Evolutionary conservation across 1,284 basidiomycete species (phyloP).

Genomic region (Sanguinoderma infundibulare): DNA sequence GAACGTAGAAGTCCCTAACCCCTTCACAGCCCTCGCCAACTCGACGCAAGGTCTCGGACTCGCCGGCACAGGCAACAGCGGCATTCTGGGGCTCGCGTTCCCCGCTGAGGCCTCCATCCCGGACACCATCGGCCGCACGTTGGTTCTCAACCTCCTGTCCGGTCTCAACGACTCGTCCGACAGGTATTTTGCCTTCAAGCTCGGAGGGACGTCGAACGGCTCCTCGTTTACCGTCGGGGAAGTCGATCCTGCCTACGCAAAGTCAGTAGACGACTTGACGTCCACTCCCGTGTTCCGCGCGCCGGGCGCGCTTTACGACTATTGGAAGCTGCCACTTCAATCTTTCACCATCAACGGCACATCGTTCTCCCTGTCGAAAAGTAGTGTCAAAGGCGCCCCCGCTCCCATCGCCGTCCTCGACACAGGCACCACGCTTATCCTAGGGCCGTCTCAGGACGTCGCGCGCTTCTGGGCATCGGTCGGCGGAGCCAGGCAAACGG

Average conservation of each 20-base stretch:
- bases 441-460: slow-evolving; percentile 57
- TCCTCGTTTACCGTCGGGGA: slow-evolving; percentile 59
- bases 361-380: slow-evolving; percentile 46
- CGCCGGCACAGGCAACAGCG: slow-evolving; percentile 53
- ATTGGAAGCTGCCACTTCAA: slow-evolving; percentile 60
- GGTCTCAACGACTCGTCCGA: slow-evolving; percentile 42
- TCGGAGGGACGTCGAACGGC: slow-evolving; percentile 42
- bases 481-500: slow-evolving; percentile 46
- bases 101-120: slow-evolving; percentile 52
- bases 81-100: slow-evolving; percentile 61
- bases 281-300: slow-evolving; percentile 49
- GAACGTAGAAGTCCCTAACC: slow-evolving; percentile 8
- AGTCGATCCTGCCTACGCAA: slow-evolving; percentile 46
- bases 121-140: slow-evolving; percentile 45
- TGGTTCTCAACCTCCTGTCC: slow-evolving; percentile 55
- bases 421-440: slow-evolving; percentile 61
- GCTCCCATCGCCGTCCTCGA: slow-evolving; percentile 59
- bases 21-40: slow-evolving; percentile 49
- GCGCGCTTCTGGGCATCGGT: slow-evolving; percentile 52
- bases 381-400: slow-evolving; percentile 47
- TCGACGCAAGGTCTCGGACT: slow-evolving; percentile 50
- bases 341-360: slow-evolving; percentile 49
- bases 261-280: slow-evolving; percentile 40
- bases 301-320: slow-evolving; percentile 46
- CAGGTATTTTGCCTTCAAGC: slow-evolving; percentile 56